phyloP scores from a whole-genome alignment of 208 protist species.

The Trypanosoma caninum region DNA sequence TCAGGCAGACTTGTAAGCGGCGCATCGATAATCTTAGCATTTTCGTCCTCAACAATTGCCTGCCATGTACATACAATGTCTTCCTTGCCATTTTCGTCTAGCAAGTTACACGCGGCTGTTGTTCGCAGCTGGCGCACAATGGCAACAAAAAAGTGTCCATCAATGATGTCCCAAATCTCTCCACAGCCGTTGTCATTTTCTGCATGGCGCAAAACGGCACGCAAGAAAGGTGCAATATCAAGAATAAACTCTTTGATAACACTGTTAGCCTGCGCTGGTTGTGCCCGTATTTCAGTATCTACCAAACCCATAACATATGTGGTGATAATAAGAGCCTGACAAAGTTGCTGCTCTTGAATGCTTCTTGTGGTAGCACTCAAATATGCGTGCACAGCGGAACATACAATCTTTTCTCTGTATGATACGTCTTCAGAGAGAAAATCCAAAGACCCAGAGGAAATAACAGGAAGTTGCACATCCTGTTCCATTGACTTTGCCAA shows the following conservation, averaged over 20 bases:
- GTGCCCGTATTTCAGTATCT: slow-evolving; percentile 44
- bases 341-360: slow-evolving; percentile 46
- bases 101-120: slow-evolving; percentile 37
- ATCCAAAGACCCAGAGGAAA: slow-evolving; percentile 32
- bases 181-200: slow-evolving; percentile 44
- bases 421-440: slow-evolving; percentile 46
- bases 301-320: slow-evolving; percentile 55
- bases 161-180: slow-evolving; percentile 72
- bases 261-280: slow-evolving; percentile 31
- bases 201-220: slow-evolving; percentile 36
- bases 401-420: slow-evolving; percentile 63
- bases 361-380: slow-evolving; percentile 27
- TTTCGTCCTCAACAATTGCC: slow-evolving; percentile 29
- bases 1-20: slow-evolving; percentile 49
- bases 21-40: slow-evolving; percentile 21
- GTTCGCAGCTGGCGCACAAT: slow-evolving; percentile 47
- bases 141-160: slow-evolving; percentile 64
- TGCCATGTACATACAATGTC: slow-evolving; percentile 54
- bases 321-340: slow-evolving; percentile 53
- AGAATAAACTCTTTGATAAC: slow-evolving; percentile 45
- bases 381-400: slow-evolving; percentile 62
- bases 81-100: slow-evolving; percentile 52
- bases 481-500: slow-evolving; percentile 54
- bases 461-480: slow-evolving; percentile 31
- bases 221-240: slow-evolving; percentile 57